Base-by-base conservation (phyloP, 1,284 basidiomycete genomes). In the Rhodotorula mucilaginosa region DNA sequence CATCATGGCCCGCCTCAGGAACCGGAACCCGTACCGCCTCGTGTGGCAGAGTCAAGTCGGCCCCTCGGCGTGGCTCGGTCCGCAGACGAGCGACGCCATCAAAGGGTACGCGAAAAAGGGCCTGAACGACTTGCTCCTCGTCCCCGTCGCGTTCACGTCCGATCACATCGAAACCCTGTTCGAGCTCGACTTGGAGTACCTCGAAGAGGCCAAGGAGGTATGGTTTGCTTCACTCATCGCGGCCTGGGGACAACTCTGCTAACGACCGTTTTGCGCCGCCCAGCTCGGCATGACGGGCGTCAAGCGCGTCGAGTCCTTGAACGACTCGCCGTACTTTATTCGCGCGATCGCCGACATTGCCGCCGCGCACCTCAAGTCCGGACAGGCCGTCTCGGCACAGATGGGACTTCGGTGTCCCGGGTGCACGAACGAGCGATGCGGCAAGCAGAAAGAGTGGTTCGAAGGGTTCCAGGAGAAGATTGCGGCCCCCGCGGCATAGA, bases 11-110 rank as follows among this genome's bases (percentile, higher is more conserved):
- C 86, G 90, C 67, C 84, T 97, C 49, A 86, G 88, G 21, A 87
- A 93, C 78, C 85, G 86, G 67, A 89, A 93, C 80, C 88, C 92
- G 6, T 98, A 90, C 83, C 89, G 97, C 39, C 86, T 99, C 63
- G 93, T 96, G 5, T 99, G 97, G 97, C 97, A 99, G 84, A 93
- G 90, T 26, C 92, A 98, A 82, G 97, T 99, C 56, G 97, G 97
- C 2, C 97, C 97, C 5, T 90, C 90, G 52, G 92, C 95, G 39
- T 99, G 97, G 97, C 92, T 99, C 86, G 97, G 97, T 2, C 93
- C 93, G 82, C 95, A 99, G 83, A 99, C 97, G 1, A 86, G 87
- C 51, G 92, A 93, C 68, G 90, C 94, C 48, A 83, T 99, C 79
- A 93, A 97, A 80, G 97, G 96, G 19, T 87, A 97, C 65, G 92